Evolutionary conservation across 805 yeast species (phyloP), one percentile per base, ranked within the genome.

Genomic region (Debaryomyces prosopidis): DNA sequence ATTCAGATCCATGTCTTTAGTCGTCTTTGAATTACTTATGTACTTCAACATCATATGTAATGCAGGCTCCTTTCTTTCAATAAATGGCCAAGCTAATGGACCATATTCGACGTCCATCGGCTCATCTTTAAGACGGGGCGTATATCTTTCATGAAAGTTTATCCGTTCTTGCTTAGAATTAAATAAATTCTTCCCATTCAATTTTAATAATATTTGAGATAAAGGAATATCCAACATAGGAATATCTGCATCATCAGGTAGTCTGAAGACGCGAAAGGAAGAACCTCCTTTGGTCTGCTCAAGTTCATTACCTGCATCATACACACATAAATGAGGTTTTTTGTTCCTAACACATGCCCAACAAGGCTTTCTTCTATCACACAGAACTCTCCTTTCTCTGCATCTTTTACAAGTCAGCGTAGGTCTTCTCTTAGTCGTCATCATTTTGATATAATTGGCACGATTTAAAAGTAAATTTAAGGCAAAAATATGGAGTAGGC

Each of bases 21-120:
- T 14, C 17, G 11, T 14, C 8, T 31, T 31, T 9, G 17, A 31
- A 7, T 31, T 9, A 14, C 17, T 9, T 9, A 31, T n/a, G 11
- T 31, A 31, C 11, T 31, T n/a, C 17, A 31, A 15, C 15, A 31
- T n/a, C 34, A 31, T 31, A 15, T 31, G 14, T 32, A 54, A 35
- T 2, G 44, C 57, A 8, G 63, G 66, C 55, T 79, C 83, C 46
- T 67, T 75, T 44, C 70, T 69, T 43, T 77, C 58, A 30, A 71
- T 43, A 0, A 81, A 58, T 3, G 70, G 49, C 68, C 76, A 69
- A 2, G 79, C 15, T 31, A 31, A 31, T 7, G 34, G 34, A 11
- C 34, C 34, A 9, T 14, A 31, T 14, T 31, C 17, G 17, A 15
- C 11, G 6, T 31, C 34, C 11, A 15, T 14, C 9, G 34, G 17